Percentiles rank a stretch among this genome's conserved stretches.
Conservation (phyloP, 345 rosid genomes). For the Dovyalis caffra region DNA sequence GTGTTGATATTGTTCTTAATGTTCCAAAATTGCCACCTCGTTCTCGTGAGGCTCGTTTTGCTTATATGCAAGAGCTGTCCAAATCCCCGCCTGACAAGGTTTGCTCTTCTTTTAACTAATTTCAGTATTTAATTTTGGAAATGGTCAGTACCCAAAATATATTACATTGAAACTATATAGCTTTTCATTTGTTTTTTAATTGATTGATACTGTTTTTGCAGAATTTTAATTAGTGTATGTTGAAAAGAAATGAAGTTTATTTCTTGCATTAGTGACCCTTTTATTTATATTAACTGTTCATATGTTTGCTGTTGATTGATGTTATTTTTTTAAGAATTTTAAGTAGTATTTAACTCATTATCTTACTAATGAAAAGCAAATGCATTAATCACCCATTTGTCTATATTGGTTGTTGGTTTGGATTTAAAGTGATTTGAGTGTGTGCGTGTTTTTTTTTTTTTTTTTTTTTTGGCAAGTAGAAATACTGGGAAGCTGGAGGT, state of each 20-base stretch:
- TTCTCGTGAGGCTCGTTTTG: constrained; percentile 48
- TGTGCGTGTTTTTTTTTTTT: constrained; percentile 12
- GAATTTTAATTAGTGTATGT: too few species aligned
- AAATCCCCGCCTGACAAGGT: constrained; percentile 91
- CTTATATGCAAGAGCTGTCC: constrained; percentile 68
- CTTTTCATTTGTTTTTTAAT: not conserved
- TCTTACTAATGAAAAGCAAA: not conserved
- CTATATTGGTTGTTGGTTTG: not conserved
- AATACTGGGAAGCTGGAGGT: constrained; percentile 96
- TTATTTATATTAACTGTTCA: not conserved
- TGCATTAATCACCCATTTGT: not conserved
- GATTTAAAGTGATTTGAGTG: not conserved
- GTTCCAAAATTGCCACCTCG: constrained; percentile 81
- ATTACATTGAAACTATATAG: not conserved
- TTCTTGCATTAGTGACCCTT: not conserved
- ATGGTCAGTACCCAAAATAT: not conserved
- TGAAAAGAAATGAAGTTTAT: not conserved
- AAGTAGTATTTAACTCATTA: not conserved
- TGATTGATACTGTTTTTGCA: not conserved
- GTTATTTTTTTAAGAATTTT: not conserved
- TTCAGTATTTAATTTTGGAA: not conserved
- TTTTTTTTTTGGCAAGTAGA: constrained; percentile 19
- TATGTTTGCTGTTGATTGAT: not conserved
- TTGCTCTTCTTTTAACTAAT: not conserved
- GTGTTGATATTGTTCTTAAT: constrained; percentile 86